Conservation (phyloP, 2,329 filamentous ascomycete species). For the Cercospora brassicicola region DNA sequence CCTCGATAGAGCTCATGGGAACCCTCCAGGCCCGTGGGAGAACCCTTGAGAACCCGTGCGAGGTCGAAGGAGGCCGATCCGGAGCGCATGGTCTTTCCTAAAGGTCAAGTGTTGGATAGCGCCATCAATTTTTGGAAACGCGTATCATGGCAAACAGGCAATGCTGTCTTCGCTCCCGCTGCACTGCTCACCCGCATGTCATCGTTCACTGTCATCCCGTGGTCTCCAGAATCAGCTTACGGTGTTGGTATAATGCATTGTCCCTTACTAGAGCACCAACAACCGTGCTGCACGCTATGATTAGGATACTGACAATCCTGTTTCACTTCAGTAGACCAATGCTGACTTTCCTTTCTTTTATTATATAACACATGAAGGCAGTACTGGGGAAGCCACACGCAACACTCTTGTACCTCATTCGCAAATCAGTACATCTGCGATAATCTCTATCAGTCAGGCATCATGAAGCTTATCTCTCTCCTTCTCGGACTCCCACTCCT, state of each 20-base stretch:
- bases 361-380: background rate
- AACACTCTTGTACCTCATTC: background rate
- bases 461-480: background rate
- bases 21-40: background rate
- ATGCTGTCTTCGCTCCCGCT: background rate
- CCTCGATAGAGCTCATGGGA: background rate
- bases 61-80: background rate
- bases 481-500: background rate
- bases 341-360: background rate
- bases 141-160: background rate
- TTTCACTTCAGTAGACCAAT: background rate
- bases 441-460: background rate
- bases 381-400: background rate
- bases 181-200: background rate
- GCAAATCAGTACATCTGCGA: background rate
- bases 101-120: background rate
- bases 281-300: background rate
- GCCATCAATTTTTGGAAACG: background rate
- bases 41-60: background rate
- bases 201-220: background rate
- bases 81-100: background rate
- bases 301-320: background rate
- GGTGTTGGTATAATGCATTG: background rate
- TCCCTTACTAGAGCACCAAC: background rate
- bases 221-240: background rate